Conservation (phyloP, 306 rosid genomes). For the Fragaria vesca region DNA sequence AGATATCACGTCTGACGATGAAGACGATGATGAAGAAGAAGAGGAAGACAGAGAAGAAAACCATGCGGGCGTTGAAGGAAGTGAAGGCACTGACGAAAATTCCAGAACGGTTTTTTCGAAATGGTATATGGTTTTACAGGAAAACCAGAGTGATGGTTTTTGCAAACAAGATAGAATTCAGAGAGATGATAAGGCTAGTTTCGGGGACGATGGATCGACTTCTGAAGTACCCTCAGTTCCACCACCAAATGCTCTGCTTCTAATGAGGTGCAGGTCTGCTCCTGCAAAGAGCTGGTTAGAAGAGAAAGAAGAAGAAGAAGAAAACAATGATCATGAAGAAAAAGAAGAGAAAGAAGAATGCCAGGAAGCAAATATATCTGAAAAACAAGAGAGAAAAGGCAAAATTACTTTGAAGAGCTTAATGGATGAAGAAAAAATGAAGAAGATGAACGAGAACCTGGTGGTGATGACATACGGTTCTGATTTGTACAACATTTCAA, state of each 20-base stretch:
- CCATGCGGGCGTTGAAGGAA: slow-evolving; percentile 28
- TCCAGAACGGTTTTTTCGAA: slow-evolving; percentile 65
- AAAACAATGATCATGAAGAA: slow-evolving; percentile 9
- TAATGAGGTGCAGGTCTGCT: slow-evolving; percentile 94
- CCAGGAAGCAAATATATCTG: not conserved
- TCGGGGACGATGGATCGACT: not conserved
- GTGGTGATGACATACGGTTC: slow-evolving; percentile 54
- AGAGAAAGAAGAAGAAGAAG: slow-evolving; percentile 33
- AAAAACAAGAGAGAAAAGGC: slow-evolving; percentile 37
- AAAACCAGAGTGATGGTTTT: slow-evolving; percentile 37
- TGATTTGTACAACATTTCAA: slow-evolving; percentile 56
- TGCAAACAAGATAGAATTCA: slow-evolving; percentile 30
- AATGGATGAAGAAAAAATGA: slow-evolving; percentile 68
- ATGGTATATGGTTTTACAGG: slow-evolving; percentile 93
- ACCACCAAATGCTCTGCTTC: slow-evolving; percentile 80
- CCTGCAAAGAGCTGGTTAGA: slow-evolving; percentile 76
- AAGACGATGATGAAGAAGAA: slow-evolving; percentile 33
- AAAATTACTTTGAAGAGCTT: slow-evolving; percentile 59
- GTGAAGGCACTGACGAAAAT: slow-evolving; percentile 36
- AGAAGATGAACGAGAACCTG: slow-evolving; percentile 39
- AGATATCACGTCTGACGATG: slow-evolving; percentile 53
- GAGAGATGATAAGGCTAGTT: slow-evolving; percentile 7
- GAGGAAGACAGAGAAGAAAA: slow-evolving; percentile 18
- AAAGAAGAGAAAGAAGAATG: slow-evolving; percentile 12
- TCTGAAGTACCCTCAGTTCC: slow-evolving; percentile 39